A percentile compares a stretch with the other conserved stretches of the same genome.
Evolutionary conservation across 2,329 filamentous ascomycete genomes (phyloP).

Genomic region (Biscogniauxia marginata): DNA sequence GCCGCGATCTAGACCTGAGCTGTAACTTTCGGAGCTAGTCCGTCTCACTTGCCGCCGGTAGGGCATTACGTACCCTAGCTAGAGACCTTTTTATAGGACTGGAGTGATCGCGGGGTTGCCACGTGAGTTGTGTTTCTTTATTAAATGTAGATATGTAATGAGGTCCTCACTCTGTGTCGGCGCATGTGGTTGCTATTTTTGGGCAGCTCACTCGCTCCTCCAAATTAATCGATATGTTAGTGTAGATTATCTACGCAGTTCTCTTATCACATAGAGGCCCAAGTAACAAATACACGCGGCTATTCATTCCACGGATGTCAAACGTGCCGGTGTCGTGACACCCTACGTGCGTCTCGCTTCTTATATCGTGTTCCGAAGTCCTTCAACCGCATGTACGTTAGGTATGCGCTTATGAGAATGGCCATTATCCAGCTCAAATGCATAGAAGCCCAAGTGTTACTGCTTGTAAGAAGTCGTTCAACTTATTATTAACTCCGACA

Average conservation of each 20-base stretch:
- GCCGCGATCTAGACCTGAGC: background rate
- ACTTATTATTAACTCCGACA: too few relatives aligned
- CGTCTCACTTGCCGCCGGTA: constrained; percentile 16
- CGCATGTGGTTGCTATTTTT: background rate
- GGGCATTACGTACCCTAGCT: background rate
- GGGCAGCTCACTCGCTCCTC: background rate
- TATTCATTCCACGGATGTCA: background rate
- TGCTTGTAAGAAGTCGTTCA: too few relatives aligned
- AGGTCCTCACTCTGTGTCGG: background rate
- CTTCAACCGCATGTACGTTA: too few relatives aligned
- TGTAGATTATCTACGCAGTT: background rate
- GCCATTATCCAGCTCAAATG: too few relatives aligned
- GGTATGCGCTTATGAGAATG: too few relatives aligned
- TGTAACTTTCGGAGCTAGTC: background rate
- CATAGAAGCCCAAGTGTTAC: too few relatives aligned
- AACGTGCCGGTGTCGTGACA: background rate
- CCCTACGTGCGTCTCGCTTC: background rate
- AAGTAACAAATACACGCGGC: too few relatives aligned
- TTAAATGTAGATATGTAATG: background rate
- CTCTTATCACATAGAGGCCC: too few relatives aligned
- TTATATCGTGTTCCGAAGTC: background rate
- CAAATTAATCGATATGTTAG: background rate
- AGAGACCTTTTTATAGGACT: background rate
- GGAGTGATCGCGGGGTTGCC: background rate
- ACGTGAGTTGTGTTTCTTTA: background rate